Percentiles rank a stretch among this genome's conserved stretches.
Conservation (phyloP, 2,329 filamentous ascomycete species). For the Talaromyces sp. region DNA sequence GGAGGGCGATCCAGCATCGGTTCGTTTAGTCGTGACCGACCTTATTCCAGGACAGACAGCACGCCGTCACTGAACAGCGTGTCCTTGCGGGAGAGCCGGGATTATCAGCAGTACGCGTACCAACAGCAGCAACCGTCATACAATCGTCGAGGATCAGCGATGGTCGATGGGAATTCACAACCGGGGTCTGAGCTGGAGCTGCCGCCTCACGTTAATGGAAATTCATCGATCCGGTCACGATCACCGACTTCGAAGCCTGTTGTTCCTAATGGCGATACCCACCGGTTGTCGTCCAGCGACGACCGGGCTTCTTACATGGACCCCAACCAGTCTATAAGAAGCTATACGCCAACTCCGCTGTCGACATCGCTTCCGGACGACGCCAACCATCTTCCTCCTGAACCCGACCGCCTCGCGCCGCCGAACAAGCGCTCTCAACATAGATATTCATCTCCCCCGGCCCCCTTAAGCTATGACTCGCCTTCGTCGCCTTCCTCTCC, state of each 20-base stretch:
- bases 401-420: conserved; percentile 30
- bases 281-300: conserved; percentile 27
- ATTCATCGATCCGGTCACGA: conserved; percentile 6
- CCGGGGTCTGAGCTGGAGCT: conserved; percentile 27
- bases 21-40: conserved; percentile 42
- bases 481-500: conserved; percentile 51
- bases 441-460: conserved; percentile 45
- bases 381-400: conserved; percentile 30
- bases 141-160: conserved; percentile 16
- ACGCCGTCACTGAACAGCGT: conserved; percentile 48
- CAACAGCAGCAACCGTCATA: conserved; percentile 12
- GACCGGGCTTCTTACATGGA: conserved; percentile 29
- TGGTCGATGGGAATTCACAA: conserved; percentile 29
- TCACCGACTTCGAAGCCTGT: conserved; percentile 11
- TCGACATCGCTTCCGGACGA: conserved; percentile 36
- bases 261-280: conserved; percentile 16
- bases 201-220: conserved; percentile 22
- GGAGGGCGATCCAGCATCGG: conserved; percentile 53
- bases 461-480: conserved; percentile 56
- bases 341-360: conserved; percentile 22
- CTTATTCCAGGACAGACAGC: conserved; percentile 39
- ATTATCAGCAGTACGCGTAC: conserved; percentile 25
- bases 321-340: conserved; percentile 2
- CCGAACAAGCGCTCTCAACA: conserved; percentile 29
- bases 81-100: conserved; percentile 32